Evolutionary conservation across 192 early-diverging fungal genomes (phyloP).

Genomic region (Pecoramyces ruminantium): DNA sequence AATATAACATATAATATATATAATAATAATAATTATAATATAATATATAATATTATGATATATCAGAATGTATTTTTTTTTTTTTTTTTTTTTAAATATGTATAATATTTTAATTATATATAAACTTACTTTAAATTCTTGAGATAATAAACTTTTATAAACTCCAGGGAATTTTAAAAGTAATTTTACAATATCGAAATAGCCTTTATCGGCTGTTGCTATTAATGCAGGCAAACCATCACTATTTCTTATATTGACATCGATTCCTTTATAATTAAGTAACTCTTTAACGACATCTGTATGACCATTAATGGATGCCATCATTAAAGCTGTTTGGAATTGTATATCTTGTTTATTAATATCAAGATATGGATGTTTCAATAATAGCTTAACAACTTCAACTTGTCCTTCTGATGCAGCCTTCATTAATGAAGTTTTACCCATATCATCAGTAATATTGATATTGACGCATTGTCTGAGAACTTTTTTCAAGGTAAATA

Average conservation of each 20-base stretch:
- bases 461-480: background rate
- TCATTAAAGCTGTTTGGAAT: background rate
- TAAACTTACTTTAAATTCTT: background rate
- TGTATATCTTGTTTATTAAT: background rate
- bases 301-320: background rate
- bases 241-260: background rate
- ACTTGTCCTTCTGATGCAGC: background rate
- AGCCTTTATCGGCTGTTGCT: background rate
- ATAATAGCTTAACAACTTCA: background rate
- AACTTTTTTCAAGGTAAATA: background rate
- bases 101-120: too few species aligned
- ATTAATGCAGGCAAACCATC: background rate
- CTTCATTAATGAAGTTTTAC: background rate
- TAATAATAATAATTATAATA: too few species aligned
- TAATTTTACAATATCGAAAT: background rate
- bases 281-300: background rate
- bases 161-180: background rate
- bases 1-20: too few species aligned
- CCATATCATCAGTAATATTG: background rate
- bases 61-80: too few species aligned
- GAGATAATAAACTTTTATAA: background rate
- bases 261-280: background rate
- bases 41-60: too few species aligned
- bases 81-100: too few species aligned
- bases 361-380: background rate